Percentiles rank a stretch among this genome's conserved stretches.
phyloP scores from a whole-genome alignment of 225 moss, liverwort and hornwort species.

The Rhytidiadelphus loreus region DNA sequence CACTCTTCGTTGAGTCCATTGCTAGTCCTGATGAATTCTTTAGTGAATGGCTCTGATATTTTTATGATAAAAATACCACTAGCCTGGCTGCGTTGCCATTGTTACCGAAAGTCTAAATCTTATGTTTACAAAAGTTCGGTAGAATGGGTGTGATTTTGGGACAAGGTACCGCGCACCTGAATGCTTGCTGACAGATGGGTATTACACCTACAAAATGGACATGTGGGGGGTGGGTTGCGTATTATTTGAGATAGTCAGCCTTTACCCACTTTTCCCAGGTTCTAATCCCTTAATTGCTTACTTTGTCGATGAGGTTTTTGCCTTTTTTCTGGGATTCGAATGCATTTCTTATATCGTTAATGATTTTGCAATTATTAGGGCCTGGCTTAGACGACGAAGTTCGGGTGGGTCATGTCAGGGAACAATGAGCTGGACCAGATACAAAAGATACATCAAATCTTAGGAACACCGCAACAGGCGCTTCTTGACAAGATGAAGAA shows the following conservation, averaged over 20 bases:
- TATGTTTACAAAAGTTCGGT: not conserved
- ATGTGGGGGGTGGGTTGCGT: conserved; percentile 89
- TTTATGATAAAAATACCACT: not conserved
- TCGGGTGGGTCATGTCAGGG: conserved; percentile 24
- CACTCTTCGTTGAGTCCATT: not conserved
- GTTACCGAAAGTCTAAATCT: not conserved
- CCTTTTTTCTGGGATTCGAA: not conserved
- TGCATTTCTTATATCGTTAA: not conserved
- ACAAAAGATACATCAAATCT: conserved; percentile 70
- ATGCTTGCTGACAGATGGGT: conserved; percentile 80
- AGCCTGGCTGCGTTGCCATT: not conserved
- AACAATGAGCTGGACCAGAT: conserved; percentile 83
- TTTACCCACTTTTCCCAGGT: conserved; percentile 76
- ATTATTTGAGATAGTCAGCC: conserved; percentile 65
- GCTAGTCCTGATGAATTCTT: not conserved
- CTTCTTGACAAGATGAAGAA: conserved; percentile 74
- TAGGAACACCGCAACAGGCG: conserved; percentile 63
- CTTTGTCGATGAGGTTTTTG: not conserved
- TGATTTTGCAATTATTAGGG: not conserved
- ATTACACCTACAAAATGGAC: conserved; percentile 84
- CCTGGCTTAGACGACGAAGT: not conserved
- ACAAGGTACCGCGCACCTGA: conserved; percentile 81
- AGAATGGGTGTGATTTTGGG: conserved; percentile 17
- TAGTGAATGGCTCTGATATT: not conserved
- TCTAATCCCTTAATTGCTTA: not conserved